phyloP scores from a whole-genome alignment of 2,329 filamentous ascomycete genomes.

The Phyllosticta citriasiana region DNA sequence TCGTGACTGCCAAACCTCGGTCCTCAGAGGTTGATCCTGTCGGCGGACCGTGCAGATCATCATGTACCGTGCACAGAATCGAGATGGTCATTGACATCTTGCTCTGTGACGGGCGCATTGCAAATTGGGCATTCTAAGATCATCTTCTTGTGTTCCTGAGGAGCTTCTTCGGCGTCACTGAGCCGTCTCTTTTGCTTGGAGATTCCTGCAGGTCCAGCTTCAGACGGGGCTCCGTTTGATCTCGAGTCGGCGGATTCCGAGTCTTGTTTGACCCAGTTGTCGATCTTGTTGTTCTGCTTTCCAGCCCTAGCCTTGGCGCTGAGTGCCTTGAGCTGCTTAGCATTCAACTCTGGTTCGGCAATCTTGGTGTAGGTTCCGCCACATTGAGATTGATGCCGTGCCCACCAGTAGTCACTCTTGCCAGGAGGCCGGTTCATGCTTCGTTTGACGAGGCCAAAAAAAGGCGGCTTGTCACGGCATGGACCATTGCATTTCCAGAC shows the following conservation, averaged over 20 bases:
- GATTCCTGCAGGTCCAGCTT: not conserved
- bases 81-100: slow-evolving; percentile 31
- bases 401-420: slow-evolving; percentile 34
- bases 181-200: slow-evolving; percentile 17
- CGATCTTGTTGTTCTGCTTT: slow-evolving; percentile 35
- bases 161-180: slow-evolving; percentile 8
- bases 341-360: slow-evolving; percentile 31
- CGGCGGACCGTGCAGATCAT: slow-evolving; percentile 4
- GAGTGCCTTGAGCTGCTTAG: slow-evolving; percentile 30
- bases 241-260: slow-evolving; percentile 8
- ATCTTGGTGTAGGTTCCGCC: slow-evolving; percentile 34
- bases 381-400: slow-evolving; percentile 30
- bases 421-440: slow-evolving; percentile 36
- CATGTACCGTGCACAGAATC: slow-evolving; percentile 16
- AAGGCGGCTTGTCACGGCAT: slow-evolving; percentile 29
- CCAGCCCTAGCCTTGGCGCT: slow-evolving; percentile 32
- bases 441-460: slow-evolving; percentile 36
- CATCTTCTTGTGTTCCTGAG: slow-evolving; percentile 13
- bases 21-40: slow-evolving; percentile 1
- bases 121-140: slow-evolving; percentile 33
- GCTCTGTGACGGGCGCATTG: slow-evolving; percentile 18
- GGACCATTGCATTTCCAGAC: slow-evolving; percentile 35
- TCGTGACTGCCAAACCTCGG: not conserved
- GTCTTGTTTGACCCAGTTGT: slow-evolving; percentile 26
- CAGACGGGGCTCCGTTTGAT: slow-evolving; percentile 6